Evolutionary conservation across 2,329 filamentous ascomycete species (phyloP), one percentile per base, ranked within the genome.

Genomic region (Onygenales sp.): DNA sequence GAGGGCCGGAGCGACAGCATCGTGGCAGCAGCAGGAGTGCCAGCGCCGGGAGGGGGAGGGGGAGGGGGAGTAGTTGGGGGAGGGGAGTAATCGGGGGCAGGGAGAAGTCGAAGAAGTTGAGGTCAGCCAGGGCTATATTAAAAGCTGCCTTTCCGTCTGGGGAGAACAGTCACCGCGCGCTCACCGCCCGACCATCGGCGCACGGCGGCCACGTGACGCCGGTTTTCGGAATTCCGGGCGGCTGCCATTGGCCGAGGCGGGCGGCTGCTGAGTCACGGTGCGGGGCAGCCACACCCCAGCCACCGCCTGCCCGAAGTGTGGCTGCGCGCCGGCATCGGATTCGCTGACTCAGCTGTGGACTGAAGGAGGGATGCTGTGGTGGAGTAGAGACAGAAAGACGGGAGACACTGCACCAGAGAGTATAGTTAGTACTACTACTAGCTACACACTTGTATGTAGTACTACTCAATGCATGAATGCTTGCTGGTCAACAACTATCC

Each of bases 1-100:
- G 75, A 74, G 58, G 74, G 71, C 66, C 72, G 69, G 64, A 77
- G 61, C 66, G 75, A 69, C 69, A 77, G 73, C 74, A 78, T 77
- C 61, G 60, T 71, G 27, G 46, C 17, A 56, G 56, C 55, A 57
- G 57, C 63, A 67, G 63, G 65, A 67, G 53, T 62, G 59, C 66
- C 67, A 64, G 61, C 63, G 65, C 66, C 63, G 37, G 14, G 4
- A n/a, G 31, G 17, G 17, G 59, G 56, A 58, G 59, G 52, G 54
- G 42, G 54, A 52, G 17, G 43, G 21, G 27, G 14, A 34, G 37
- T 47, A 17, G 17, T 21, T 34, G 31, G 32, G 37, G 14, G 4
- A 48, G 8, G 6, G 17, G 14, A 31, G 13, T 14, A 17, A 31
- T 10, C 14, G 13, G 1, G 8, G 8, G 13, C 14, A 3, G 46